Evolutionary conservation across 176 grass and related monocot genomes (phyloP).

Genomic region (Stipa capillata): DNA sequence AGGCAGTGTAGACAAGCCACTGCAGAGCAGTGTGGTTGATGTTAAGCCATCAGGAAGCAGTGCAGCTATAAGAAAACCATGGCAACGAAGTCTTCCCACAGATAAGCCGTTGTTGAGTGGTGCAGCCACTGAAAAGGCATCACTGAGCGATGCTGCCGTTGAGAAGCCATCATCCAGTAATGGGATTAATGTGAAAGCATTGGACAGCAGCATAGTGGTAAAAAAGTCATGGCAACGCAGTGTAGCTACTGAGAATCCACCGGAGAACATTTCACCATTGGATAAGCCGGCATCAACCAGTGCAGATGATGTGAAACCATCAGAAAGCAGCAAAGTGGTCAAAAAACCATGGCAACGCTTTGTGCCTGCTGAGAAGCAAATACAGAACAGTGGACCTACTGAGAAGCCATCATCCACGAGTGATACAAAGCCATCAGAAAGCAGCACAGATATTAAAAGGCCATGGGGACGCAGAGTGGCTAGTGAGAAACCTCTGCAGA

Average conservation of each 20-base stretch:
- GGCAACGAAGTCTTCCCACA: conserved; percentile 25
- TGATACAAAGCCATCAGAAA: conserved; percentile 32
- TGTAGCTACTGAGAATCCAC: conserved; percentile 16
- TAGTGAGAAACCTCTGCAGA: conserved; percentile 24
- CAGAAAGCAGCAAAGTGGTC: conserved; percentile 16
- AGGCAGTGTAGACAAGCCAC: conserved; percentile 20
- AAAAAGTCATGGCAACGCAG: conserved; percentile 30
- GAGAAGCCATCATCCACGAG: conserved; percentile 5
- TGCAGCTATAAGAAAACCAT: conserved; percentile 18
- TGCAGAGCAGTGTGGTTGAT: conserved; percentile 25
- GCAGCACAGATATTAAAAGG: conserved; percentile 24
- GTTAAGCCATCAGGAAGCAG: conserved; percentile 24
- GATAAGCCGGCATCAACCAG: conserved; percentile 22
- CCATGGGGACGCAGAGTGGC: conserved; percentile 27
- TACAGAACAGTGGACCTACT: conserved; percentile 18
- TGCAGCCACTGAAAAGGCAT: conserved; percentile 21
- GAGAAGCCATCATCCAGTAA: conserved; percentile 42
- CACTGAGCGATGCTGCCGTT: not conserved
- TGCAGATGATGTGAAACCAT: conserved; percentile 25
- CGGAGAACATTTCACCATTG: not conserved
- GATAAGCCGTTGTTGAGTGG: conserved; percentile 15
- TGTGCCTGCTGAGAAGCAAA: conserved; percentile 27
- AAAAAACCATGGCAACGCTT: conserved; percentile 39
- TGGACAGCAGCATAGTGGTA: conserved; percentile 18
- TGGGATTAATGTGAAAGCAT: conserved; percentile 7